Evolutionary conservation across 139 green algal genomes (phyloP).

Genomic region (Eudorina sp.): DNA sequence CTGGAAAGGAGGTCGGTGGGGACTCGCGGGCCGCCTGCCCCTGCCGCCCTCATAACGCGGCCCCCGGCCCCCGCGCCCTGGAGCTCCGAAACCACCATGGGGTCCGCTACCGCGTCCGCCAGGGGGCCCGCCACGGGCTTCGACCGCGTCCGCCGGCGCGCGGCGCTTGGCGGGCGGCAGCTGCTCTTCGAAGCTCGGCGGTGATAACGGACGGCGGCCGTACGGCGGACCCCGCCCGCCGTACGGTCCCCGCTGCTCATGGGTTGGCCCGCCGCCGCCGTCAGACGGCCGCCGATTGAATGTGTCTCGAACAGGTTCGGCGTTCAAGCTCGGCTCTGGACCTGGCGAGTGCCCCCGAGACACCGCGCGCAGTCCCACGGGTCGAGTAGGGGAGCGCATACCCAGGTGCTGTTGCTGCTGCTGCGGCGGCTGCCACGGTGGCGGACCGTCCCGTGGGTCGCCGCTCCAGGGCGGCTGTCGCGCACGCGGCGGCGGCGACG

Average conservation of each 20-base stretch:
- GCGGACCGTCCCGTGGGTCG: slow-evolving; percentile 1
- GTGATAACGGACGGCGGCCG: not conserved
- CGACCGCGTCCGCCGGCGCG: not conserved
- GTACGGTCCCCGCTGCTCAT: not conserved
- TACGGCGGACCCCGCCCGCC: not conserved
- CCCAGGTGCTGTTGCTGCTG: not conserved
- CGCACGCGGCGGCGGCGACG: not conserved
- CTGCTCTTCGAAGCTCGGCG: not conserved
- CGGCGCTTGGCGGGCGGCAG: slow-evolving; percentile 23
- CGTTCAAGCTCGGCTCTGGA: no score
- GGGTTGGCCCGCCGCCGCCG: not conserved
- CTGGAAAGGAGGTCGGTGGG: not conserved
- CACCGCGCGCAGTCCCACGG: no score
- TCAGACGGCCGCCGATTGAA: no score
- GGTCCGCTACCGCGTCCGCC: not conserved
- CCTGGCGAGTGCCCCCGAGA: not conserved
- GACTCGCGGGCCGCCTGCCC: not conserved
- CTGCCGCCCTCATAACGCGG: not conserved
- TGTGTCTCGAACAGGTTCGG: no score
- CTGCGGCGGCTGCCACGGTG: not conserved
- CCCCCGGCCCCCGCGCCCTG: not conserved
- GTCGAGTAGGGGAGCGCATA: not conserved
- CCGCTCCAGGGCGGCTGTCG: not conserved
- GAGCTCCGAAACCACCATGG: not conserved
- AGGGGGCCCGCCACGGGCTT: not conserved